phyloP scores from a whole-genome alignment of 2,329 filamentous ascomycete genomes.

The Teratosphaeria destructans region DNA sequence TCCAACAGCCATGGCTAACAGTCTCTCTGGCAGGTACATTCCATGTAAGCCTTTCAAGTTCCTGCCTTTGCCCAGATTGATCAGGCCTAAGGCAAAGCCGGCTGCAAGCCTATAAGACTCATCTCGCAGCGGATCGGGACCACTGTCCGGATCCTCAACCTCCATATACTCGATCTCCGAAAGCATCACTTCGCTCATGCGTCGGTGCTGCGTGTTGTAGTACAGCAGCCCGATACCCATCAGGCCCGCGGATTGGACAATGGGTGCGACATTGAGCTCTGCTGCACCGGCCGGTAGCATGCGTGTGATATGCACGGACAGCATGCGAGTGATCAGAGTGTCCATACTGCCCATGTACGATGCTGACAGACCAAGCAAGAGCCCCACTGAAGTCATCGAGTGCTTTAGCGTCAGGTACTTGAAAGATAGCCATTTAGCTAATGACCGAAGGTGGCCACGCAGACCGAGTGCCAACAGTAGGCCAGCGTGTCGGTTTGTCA shows the following conservation, averaged over 20 bases:
- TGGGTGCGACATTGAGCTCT: slow-evolving; percentile 82
- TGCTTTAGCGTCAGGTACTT: slow-evolving; percentile 99
- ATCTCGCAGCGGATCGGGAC: slow-evolving; percentile 71
- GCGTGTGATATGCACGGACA: slow-evolving; percentile 91
- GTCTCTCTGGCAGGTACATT: slow-evolving; percentile 82
- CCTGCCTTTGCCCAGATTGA: slow-evolving; percentile 85
- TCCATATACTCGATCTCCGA: slow-evolving; percentile 90
- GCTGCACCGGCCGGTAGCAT: slow-evolving; percentile 89
- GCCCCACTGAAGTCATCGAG: slow-evolving; percentile 94
- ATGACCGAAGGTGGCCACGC: slow-evolving; percentile 84
- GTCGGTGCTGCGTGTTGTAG: slow-evolving; percentile 86
- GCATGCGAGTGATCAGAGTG: slow-evolving; percentile 77
- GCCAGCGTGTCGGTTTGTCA: slow-evolving; percentile 92
- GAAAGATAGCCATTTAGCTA: slow-evolving; percentile 98
- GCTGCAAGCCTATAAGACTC: slow-evolving; percentile 95
- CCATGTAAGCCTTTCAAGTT: slow-evolving; percentile 84
- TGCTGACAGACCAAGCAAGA: slow-evolving; percentile 83
- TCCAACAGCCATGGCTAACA: slow-evolving; percentile 75
- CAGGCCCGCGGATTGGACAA: slow-evolving; percentile 90
- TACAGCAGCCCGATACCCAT: slow-evolving; percentile 96
- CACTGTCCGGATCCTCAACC: slow-evolving; percentile 55
- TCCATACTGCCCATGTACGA: slow-evolving; percentile 98
- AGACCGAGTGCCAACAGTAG: slow-evolving; percentile 83
- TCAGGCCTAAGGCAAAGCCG: slow-evolving; percentile 84
- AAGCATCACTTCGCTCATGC: slow-evolving; percentile 98